Conservation (phyloP, 208 protist species). For the Leishmania major region DNA sequence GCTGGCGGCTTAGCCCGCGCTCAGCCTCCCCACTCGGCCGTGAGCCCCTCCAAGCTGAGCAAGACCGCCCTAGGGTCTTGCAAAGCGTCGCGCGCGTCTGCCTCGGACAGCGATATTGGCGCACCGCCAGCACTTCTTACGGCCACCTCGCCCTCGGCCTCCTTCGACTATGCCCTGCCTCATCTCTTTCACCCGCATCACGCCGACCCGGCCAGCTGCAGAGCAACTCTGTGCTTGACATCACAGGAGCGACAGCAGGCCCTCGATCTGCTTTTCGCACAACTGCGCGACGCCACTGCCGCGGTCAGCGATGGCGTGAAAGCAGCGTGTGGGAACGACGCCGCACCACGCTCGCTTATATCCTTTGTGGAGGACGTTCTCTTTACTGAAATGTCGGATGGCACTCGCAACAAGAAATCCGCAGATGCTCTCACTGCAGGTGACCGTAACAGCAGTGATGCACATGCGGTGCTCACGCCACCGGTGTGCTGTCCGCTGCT, state of each 20-base stretch:
- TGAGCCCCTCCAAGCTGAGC: background rate
- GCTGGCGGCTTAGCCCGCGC: background rate
- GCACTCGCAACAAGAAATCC: no score
- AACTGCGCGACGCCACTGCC: background rate
- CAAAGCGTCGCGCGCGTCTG: no score
- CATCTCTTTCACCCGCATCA: constrained; percentile 37
- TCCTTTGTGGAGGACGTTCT: constrained; percentile 32
- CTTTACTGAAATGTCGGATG: background rate
- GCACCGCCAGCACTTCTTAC: background rate
- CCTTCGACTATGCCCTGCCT: constrained; percentile 21
- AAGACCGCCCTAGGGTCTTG: no score
- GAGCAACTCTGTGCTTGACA: constrained; percentile 23
- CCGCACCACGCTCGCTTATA: background rate
- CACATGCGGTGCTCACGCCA: background rate
- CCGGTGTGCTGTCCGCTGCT: constrained; percentile 10
- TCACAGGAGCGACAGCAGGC: constrained; percentile 10
- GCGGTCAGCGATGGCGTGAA: background rate
- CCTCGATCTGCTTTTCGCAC: constrained; percentile 5
- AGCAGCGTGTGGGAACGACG: background rate
- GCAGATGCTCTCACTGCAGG: background rate
- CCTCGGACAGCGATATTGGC: background rate
- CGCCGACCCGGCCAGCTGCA: constrained; percentile 6
- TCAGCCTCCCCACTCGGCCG: background rate
- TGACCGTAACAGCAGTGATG: background rate
- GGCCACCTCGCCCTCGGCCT: constrained; percentile 1